phyloP scores from a whole-genome alignment of 2,329 filamentous ascomycete species.

The Aspergillus sergii region DNA sequence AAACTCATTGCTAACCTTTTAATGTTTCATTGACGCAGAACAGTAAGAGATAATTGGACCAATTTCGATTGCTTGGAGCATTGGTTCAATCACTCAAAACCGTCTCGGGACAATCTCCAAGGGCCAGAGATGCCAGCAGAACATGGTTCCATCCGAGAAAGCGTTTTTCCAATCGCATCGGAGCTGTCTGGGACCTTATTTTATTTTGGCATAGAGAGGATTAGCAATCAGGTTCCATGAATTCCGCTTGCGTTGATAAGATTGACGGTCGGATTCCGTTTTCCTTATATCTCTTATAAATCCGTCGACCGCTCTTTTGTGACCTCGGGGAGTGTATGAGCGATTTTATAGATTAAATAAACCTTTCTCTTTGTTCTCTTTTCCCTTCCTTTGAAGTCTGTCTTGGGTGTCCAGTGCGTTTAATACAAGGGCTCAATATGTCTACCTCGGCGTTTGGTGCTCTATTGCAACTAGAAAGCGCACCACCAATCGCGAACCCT shows the following conservation, averaged over 20 bases:
- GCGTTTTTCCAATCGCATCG: no score
- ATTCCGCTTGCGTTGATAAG: neutral
- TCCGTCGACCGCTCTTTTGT: neutral
- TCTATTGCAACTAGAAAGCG: constrained; percentile 47
- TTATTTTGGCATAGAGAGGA: no score
- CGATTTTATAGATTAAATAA: neutral
- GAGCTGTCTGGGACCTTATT: no score
- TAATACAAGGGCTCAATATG: constrained; percentile 29
- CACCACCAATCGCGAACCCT: constrained; percentile 38
- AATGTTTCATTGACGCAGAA: no score
- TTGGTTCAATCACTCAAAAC: no score
- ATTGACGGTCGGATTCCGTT: neutral
- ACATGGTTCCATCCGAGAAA: neutral
- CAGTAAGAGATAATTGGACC: no score
- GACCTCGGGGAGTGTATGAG: neutral
- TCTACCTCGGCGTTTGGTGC: constrained; percentile 39
- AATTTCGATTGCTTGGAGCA: no score
- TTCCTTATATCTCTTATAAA: neutral
- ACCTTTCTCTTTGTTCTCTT: neutral
- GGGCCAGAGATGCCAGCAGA: neutral
- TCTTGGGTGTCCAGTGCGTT: neutral
- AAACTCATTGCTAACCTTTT: no score
- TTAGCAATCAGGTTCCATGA: neutral
- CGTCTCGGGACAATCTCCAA: no score
- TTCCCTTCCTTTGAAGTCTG: neutral